Evolutionary conservation across 1,284 basidiomycete species (phyloP).

Genomic region (Leccinum solheimii): DNA sequence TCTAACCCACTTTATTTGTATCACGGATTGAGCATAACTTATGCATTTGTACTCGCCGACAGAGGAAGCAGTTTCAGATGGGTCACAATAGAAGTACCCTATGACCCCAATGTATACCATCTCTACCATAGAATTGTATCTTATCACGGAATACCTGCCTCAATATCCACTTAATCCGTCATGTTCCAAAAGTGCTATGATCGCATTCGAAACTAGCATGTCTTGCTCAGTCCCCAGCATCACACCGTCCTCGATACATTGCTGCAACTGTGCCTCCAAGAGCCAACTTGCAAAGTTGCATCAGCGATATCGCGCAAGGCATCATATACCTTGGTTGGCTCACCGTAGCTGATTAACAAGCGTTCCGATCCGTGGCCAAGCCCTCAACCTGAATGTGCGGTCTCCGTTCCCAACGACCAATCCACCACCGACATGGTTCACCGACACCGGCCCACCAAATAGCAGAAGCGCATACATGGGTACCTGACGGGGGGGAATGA

Average conservation of each 20-base stretch:
- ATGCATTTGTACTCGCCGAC: slow-evolving; percentile 5
- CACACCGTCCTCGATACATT: slow-evolving; percentile 54
- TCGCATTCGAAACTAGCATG: slow-evolving; percentile 65
- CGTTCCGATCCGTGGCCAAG: slow-evolving; percentile 87
- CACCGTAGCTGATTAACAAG: slow-evolving; percentile 88
- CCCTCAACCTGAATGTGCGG: slow-evolving; percentile 64
- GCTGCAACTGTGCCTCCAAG: slow-evolving; percentile 68
- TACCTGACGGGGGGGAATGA: slow-evolving; percentile 45
- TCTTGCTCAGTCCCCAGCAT: slow-evolving; percentile 49
- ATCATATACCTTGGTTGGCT: neutral
- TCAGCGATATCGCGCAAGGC: neutral
- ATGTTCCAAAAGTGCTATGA: slow-evolving; percentile 65
- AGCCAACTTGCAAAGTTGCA: slow-evolving; percentile 47
- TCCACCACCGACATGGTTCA: slow-evolving; percentile 79
- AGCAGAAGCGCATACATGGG: slow-evolving; percentile 83
- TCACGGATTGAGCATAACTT: slow-evolving; percentile 16
- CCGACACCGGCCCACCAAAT: slow-evolving; percentile 79
- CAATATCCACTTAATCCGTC: slow-evolving; percentile 47
- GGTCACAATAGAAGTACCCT: neutral
- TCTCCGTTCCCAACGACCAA: slow-evolving; percentile 62
- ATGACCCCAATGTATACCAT: slow-evolving; percentile 7
- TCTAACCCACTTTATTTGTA: neutral
- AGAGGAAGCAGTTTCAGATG: slow-evolving; percentile 1
- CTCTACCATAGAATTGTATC: slow-evolving; percentile 18
- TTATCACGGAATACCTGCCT: neutral